These are phyloP conservation scores for Raddia guianensis DNA, from an alignment of 176 grass and related monocot species.

Conservation along the genomic window DNA sequence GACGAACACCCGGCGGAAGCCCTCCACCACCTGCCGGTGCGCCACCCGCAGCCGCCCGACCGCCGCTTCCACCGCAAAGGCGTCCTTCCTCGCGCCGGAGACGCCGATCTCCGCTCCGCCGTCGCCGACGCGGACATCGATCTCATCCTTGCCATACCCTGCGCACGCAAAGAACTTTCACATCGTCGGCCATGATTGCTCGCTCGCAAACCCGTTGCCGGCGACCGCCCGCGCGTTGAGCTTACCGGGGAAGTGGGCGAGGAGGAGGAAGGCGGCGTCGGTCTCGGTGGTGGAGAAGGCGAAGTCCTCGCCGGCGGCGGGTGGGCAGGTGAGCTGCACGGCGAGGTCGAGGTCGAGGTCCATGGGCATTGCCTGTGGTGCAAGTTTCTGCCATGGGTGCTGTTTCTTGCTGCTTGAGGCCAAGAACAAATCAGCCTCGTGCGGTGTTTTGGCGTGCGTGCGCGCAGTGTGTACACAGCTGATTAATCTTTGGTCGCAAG, in stretches of 20 bases:
- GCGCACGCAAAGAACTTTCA: neutral
- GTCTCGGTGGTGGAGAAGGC: constrained; percentile 65
- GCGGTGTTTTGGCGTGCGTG: no score
- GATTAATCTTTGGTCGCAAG: no score
- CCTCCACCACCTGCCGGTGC: constrained; percentile 45
- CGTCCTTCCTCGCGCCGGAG: constrained; percentile 46
- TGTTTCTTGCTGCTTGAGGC: no score
- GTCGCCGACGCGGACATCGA: constrained; percentile 58
- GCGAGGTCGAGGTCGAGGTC: constrained; percentile 77
- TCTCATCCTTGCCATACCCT: constrained; percentile 72
- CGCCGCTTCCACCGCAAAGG: constrained; percentile 44
- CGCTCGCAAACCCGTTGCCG: no score
- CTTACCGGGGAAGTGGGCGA: constrained; percentile 81
- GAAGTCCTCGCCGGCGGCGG: constrained; percentile 46
- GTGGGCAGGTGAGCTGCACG: constrained; percentile 39
- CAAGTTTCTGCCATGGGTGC: no score
- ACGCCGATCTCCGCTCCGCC: constrained; percentile 55
- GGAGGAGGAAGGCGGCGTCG: constrained; percentile 65
- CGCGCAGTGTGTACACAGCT: no score
- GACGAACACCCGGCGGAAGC: constrained; percentile 59
- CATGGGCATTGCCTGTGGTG: constrained; percentile 29
- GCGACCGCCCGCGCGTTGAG: neutral
- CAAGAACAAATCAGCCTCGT: no score
- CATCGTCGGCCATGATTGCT: no score
- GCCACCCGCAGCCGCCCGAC: constrained; percentile 45